These are phyloP conservation scores for Colletotrichum brevisporum DNA, from an alignment of 2,329 filamentous ascomycete genomes.

Conservation along the genomic window DNA sequence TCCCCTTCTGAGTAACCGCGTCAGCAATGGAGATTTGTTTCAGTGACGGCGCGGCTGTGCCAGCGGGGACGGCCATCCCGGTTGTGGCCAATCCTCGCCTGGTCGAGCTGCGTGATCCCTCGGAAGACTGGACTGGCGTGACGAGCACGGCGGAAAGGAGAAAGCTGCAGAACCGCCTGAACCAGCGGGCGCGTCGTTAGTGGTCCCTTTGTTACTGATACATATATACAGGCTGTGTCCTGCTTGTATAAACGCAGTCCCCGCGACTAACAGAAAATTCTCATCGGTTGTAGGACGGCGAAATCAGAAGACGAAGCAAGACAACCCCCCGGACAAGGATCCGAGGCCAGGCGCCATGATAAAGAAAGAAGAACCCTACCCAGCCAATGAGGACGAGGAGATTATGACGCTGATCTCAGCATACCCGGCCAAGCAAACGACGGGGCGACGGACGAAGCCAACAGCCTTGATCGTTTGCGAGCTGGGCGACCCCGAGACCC, in stretches of 20 bases:
- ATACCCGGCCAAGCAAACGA: background rate
- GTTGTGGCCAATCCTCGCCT: conserved; percentile 25
- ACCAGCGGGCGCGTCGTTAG: conserved; percentile 37
- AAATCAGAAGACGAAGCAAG: conserved; percentile 8
- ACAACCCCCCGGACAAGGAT: background rate
- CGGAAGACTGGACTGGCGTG: conserved; percentile 53
- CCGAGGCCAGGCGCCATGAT: background rate
- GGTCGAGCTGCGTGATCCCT: conserved; percentile 21
- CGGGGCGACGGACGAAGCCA: background rate
- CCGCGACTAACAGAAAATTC: background rate
- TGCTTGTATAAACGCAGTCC: background rate
- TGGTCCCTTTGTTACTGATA: background rate
- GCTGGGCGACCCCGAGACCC: background rate
- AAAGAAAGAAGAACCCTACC: background rate
- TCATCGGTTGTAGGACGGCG: background rate
- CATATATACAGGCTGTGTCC: background rate
- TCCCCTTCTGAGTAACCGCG: background rate
- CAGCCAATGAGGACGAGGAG: background rate
- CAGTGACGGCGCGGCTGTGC: conserved; percentile 21
- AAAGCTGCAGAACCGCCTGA: conserved; percentile 38
- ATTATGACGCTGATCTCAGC: background rate
- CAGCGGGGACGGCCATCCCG: conserved; percentile 9
- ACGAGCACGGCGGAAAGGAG: conserved; percentile 44
- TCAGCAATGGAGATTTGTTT: conserved; percentile 30
- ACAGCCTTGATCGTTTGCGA: background rate